These are phyloP conservation scores for Penicillium chermesinum DNA, from an alignment of 495 filamentous ascomycete species.

Conservation along the genomic window DNA sequence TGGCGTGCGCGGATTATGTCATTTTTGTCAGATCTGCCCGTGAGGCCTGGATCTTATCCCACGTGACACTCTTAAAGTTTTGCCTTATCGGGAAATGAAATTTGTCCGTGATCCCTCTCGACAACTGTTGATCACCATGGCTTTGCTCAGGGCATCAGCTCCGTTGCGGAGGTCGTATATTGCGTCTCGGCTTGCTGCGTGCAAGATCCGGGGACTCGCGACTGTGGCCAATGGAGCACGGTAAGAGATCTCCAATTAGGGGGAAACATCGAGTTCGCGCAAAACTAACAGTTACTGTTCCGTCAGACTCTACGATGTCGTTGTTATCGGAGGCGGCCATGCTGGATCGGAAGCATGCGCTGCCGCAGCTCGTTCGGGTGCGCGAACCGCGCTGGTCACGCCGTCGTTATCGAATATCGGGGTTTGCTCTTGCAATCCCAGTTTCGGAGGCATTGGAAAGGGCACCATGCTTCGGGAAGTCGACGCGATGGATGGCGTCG, in stretches of 20 bases:
- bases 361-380: conserved; percentile 86
- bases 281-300: conserved; percentile 4
- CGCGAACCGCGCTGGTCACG: conserved; percentile 84
- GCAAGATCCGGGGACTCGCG: conserved; percentile 35
- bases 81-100: conserved; percentile 15
- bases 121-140: conserved; percentile 25
- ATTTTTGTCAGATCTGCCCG: conserved; percentile 12
- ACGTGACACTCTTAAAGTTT: conserved; percentile 20
- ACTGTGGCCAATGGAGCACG: conserved; percentile 42
- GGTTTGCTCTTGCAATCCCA: conserved; percentile 96
- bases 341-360: conserved; percentile 91
- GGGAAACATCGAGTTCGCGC: too few species aligned
- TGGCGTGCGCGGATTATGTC: conserved; percentile 29
- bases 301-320: conserved; percentile 75
- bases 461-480: conserved; percentile 94
- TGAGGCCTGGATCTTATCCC: conserved; percentile 12
- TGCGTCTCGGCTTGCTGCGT: conserved; percentile 18
- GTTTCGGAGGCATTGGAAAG: conserved; percentile 97
- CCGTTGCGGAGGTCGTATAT: conserved; percentile 27
- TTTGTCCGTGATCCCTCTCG: background rate
- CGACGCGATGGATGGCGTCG: conserved; percentile 90
- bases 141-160: conserved; percentile 27
- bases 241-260: conserved; percentile 27
- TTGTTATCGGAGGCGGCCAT: conserved; percentile 94
- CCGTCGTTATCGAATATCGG: conserved; percentile 84